Evolutionary conservation across 1,284 basidiomycete genomes (phyloP), one percentile per base, ranked within the genome.

Genomic region (Pyrrhoderma noxium): DNA sequence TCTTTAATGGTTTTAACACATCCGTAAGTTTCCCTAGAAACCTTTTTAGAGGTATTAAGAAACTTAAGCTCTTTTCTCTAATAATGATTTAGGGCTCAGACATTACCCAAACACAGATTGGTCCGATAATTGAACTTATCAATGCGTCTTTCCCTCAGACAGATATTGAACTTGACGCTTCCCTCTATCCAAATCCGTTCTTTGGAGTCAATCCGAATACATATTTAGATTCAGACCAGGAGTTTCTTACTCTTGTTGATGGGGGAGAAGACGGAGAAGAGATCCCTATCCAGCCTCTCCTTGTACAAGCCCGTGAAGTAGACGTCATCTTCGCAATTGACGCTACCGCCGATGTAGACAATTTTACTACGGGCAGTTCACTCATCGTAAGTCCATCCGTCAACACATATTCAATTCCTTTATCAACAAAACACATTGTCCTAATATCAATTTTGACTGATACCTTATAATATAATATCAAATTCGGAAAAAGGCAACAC

Each of bases 331-430:
- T 73, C 25, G 71, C 67, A 3, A 59, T 70, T n/a, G 72, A 74
- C 55, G 63, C 54, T 2, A 53, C 49, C 14, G 51, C 54, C 11
- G 52, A 59, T 2, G 64, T 67, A 34, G 45, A 55, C 0, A 58
- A 71, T 34, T 74, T 66, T 46, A 62, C 72, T 1, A 61, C 61
- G 8, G 75, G 75, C 2, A 64, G 59, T 27, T 66, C 72, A 3
- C 48, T 75, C 18, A 67, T 76, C 46, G 73, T 74, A 51, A 45
- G 73, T 61, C n/a, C n/a, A n/a, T n/a, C n/a, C n/a, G n/a, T n/a
- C n/a, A n/a, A n/a, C n/a, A n/a, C n/a, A n/a, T n/a, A 19, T 14
- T 19, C 13, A 5, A 39, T 18, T 37, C 8, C 1, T 0, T 3
- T n/a, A n/a, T 18, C 3, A 9, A 13, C 31, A n/a, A 19, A 22